phyloP scores from a whole-genome alignment of 2,329 filamentous ascomycete species.

The Neofusicoccum cordaticola region DNA sequence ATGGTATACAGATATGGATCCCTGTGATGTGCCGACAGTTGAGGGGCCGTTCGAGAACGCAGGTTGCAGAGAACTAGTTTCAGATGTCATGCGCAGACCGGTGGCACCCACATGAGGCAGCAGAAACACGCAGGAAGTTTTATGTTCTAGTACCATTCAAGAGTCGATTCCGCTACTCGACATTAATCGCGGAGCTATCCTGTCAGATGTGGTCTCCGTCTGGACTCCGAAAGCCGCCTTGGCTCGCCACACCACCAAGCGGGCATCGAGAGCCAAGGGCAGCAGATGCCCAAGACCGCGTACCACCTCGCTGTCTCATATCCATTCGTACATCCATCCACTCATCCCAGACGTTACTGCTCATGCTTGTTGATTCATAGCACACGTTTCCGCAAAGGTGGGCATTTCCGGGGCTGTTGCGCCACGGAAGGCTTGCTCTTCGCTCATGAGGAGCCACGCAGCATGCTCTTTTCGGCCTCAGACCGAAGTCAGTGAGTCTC shows the following conservation, averaged over 20 bases:
- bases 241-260: neutral
- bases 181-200: slow-evolving; percentile 10
- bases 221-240: neutral
- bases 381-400: slow-evolving; percentile 1
- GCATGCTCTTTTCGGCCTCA: slow-evolving; percentile 39
- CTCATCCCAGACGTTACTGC: slow-evolving; percentile 9
- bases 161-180: neutral
- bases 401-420: neutral
- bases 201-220: neutral
- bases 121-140: neutral
- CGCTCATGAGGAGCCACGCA: slow-evolving; percentile 6
- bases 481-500: slow-evolving; percentile 69
- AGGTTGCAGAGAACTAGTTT: no score
- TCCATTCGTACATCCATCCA: slow-evolving; percentile 10
- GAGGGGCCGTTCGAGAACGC: no score
- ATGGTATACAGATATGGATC: no score
- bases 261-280: neutral
- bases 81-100: neutral
- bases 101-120: neutral
- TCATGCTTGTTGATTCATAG: slow-evolving; percentile 11
- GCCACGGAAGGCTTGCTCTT: neutral
- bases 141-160: neutral
- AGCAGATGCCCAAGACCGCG: neutral
- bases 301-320: neutral
- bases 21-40: no score